Conservation (phyloP, 345 rosid genomes). For the Populus simonii region DNA sequence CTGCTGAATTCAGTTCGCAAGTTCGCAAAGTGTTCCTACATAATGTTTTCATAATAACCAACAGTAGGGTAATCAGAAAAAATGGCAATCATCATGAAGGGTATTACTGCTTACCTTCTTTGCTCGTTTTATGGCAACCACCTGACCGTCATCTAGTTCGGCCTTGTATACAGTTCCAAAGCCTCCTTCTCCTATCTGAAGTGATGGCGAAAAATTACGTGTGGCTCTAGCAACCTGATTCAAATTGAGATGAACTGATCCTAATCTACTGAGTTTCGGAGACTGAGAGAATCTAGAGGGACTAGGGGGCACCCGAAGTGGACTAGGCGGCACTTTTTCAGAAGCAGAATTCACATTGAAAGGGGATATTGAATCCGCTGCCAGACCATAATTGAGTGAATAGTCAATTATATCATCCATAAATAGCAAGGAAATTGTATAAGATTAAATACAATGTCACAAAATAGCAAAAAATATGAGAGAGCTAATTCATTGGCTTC, state of each 20-base stretch:
- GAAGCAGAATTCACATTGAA: constrained; percentile 47
- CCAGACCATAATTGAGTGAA: constrained; percentile 22
- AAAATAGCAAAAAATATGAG: background rate
- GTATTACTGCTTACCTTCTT: constrained; percentile 56
- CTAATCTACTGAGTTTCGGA: constrained; percentile 62
- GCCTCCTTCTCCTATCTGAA: constrained; percentile 87
- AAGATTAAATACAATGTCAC: background rate
- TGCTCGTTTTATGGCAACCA: constrained; percentile 94
- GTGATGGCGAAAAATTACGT: constrained; percentile 52
- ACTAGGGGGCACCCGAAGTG: constrained; percentile 76
- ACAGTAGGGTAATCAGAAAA: background rate
- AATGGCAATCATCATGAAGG: constrained; percentile 7
- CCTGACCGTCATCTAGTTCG: constrained; percentile 55
- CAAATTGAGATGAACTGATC: constrained; percentile 62
- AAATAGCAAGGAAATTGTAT: background rate
- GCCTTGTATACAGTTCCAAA: constrained; percentile 90
- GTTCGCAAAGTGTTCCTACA: constrained; percentile 68
- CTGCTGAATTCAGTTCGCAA: constrained; percentile 79
- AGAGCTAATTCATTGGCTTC: background rate
- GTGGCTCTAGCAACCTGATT: constrained; percentile 65
- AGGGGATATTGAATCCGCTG: constrained; percentile 61
- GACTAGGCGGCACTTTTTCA: constrained; percentile 69
- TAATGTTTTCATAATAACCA: constrained; percentile 18
- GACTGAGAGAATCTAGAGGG: constrained; percentile 76
- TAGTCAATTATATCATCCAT: constrained; percentile 1